A percentile compares a stretch with the other conserved stretches of the same genome.
Evolutionary conservation across 1,139 yeast genomes (phyloP).

Genomic region (Wickerhamiella infanticola): DNA sequence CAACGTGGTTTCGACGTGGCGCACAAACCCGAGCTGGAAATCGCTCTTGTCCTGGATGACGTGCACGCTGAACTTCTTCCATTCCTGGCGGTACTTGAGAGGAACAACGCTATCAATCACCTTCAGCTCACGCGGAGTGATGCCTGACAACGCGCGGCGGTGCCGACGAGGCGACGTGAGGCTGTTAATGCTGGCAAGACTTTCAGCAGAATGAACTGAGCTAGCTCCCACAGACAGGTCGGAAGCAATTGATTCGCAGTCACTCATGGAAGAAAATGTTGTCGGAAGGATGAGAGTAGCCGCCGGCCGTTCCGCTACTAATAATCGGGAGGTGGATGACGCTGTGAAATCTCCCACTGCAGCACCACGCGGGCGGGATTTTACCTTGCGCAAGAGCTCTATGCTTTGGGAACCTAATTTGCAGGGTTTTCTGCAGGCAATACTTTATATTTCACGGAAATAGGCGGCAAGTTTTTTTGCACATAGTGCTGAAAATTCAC

Average conservation of each 20-base stretch:
- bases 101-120: conserved; percentile 75
- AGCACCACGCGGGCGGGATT: too few relatives aligned
- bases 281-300: not conserved
- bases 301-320: too few relatives aligned
- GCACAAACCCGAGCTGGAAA: conserved; percentile 57
- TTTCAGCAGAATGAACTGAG: not conserved
- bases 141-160: conserved; percentile 68
- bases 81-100: conserved; percentile 52
- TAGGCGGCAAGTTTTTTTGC: too few relatives aligned
- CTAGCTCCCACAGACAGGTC: not conserved
- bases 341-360: too few relatives aligned
- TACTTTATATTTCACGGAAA: too few relatives aligned
- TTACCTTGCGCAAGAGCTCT: too few relatives aligned
- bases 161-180: conserved; percentile 15
- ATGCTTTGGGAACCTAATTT: too few relatives aligned
- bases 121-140: conserved; percentile 78
- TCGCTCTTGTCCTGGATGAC: conserved; percentile 39
- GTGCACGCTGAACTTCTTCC: conserved; percentile 50
- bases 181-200: not conserved
- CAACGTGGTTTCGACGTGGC: conserved; percentile 77
- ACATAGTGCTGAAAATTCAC: too few relatives aligned
- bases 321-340: too few relatives aligned
- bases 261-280: not conserved
- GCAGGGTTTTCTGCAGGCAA: too few relatives aligned
- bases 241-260: not conserved